Conservation (phyloP, 768 basidiomycete species). For the Naganishia vaughanmartiniae region DNA sequence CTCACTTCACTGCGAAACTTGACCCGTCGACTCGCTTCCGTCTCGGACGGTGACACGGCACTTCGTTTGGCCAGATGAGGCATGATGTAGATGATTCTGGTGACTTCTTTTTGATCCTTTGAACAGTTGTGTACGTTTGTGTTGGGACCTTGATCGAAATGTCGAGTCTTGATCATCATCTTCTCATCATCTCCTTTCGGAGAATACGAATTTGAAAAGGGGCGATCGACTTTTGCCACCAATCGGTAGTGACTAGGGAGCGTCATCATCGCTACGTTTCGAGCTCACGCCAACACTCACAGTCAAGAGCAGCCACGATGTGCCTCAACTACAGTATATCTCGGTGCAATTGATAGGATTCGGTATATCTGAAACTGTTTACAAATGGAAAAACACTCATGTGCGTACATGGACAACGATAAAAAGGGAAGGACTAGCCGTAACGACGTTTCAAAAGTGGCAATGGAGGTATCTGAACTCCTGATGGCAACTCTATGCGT, state of each 20-base stretch:
- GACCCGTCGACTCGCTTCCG: conserved; percentile 1
- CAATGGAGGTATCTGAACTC: background rate
- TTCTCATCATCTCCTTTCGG: too few relatives aligned
- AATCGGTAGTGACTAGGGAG: background rate
- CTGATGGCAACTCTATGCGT: conserved; percentile 22
- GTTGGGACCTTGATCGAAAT: background rate
- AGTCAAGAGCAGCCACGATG: background rate
- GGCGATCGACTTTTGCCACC: conserved; percentile 23
- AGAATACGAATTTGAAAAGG: background rate
- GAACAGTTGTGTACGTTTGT: background rate
- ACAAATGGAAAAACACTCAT: conserved; percentile 8
- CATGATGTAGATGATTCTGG: background rate
- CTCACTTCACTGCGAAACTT: background rate
- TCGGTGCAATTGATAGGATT: background rate
- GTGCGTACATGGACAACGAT: background rate
- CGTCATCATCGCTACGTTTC: background rate
- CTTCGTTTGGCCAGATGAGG: background rate
- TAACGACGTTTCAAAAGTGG: background rate
- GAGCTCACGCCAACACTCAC: background rate
- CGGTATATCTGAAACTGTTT: conserved; percentile 18
- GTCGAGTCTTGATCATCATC: too few relatives aligned
- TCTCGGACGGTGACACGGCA: background rate
- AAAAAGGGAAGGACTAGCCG: background rate
- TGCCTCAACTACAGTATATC: background rate
- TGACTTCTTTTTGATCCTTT: background rate